Conservation (phyloP, 2,329 filamentous ascomycete species). For the Lizonia empirigonia region DNA sequence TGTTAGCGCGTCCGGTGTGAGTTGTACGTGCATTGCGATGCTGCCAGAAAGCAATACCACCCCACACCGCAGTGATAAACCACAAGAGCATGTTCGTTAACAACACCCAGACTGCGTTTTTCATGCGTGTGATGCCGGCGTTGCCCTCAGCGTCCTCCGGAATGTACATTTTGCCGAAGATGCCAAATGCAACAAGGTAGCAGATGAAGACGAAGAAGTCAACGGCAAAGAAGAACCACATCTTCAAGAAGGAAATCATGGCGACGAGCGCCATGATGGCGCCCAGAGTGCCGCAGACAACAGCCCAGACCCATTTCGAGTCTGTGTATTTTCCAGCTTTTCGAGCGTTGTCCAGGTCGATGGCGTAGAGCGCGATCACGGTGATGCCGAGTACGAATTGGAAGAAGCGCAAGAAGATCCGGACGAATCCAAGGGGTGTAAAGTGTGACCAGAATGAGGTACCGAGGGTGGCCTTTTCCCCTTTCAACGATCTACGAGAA, state of each 20-base stretch:
- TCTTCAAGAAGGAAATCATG: slow-evolving; percentile 63
- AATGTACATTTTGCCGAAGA: slow-evolving; percentile 84
- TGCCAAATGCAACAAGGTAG: slow-evolving; percentile 80
- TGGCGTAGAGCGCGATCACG: slow-evolving; percentile 72
- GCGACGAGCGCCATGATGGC: slow-evolving; percentile 58
- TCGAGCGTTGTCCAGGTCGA: slow-evolving; percentile 46
- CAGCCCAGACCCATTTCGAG: slow-evolving; percentile 63
- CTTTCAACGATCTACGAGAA: slow-evolving; percentile 34
- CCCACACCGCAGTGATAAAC: slow-evolving; percentile 66
- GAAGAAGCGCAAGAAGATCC: slow-evolving; percentile 70
- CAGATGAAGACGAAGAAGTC: slow-evolving; percentile 73
- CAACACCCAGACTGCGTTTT: slow-evolving; percentile 84
- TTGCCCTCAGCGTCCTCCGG: slow-evolving; percentile 68
- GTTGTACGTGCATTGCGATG: slow-evolving; percentile 37
- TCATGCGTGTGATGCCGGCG: slow-evolving; percentile 73
- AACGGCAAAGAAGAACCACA: slow-evolving; percentile 66
- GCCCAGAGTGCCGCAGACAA: slow-evolving; percentile 33
- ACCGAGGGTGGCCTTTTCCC: slow-evolving; percentile 36
- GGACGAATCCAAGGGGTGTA: slow-evolving; percentile 44
- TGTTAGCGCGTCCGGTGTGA: slow-evolving; percentile 24
- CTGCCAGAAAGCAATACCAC: slow-evolving; percentile 63
- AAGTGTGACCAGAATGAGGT: slow-evolving; percentile 31
- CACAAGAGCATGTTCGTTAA: slow-evolving; percentile 76
- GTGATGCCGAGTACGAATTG: slow-evolving; percentile 78
- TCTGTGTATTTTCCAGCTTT: slow-evolving; percentile 53